Evolutionary conservation across 345 rosid species (phyloP).

Genomic region (Heritiera fomes): DNA sequence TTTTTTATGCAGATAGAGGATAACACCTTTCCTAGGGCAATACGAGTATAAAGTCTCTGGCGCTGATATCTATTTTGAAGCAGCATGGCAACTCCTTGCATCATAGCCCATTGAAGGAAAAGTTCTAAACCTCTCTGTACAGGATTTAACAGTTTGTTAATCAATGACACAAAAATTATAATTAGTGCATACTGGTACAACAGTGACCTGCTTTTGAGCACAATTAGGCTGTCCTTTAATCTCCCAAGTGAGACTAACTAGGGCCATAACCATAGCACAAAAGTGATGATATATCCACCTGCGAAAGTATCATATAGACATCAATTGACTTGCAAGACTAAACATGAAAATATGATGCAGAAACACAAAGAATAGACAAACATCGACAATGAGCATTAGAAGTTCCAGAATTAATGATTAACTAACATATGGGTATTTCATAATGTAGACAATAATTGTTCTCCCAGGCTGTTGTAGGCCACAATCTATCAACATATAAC

Average conservation of each 20-base stretch:
- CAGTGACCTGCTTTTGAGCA: slow-evolving; percentile 81
- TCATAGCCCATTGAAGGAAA: slow-evolving; percentile 98
- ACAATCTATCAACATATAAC: not conserved
- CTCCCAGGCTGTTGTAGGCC: not conserved
- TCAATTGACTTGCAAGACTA: not conserved
- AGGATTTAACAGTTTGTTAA: slow-evolving; percentile 26
- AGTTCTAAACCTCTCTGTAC: slow-evolving; percentile 95
- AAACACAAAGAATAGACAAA: not conserved
- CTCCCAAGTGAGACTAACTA: slow-evolving; percentile 99
- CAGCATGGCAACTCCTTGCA: slow-evolving; percentile 99
- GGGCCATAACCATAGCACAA: slow-evolving; percentile 93
- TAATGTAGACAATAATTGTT: not conserved
- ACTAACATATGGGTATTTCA: not conserved
- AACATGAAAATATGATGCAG: not conserved
- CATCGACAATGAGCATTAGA: not conserved
- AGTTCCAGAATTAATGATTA: not conserved
- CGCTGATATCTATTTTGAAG: slow-evolving; percentile 98
- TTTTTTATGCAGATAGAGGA: slow-evolving; percentile 1
- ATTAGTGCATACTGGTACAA: slow-evolving; percentile 23
- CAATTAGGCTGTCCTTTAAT: slow-evolving; percentile 97
- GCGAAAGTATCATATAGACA: slow-evolving; percentile 31
- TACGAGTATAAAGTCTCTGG: slow-evolving; percentile 97
- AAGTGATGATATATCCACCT: slow-evolving; percentile 99
- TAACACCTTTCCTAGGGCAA: slow-evolving; percentile 91
- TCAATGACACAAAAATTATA: not conserved